Percentiles rank a stretch among this genome's conserved stretches.
Conservation (phyloP, 495 filamentous ascomycete species). For the Astrocystis sublimbata region DNA sequence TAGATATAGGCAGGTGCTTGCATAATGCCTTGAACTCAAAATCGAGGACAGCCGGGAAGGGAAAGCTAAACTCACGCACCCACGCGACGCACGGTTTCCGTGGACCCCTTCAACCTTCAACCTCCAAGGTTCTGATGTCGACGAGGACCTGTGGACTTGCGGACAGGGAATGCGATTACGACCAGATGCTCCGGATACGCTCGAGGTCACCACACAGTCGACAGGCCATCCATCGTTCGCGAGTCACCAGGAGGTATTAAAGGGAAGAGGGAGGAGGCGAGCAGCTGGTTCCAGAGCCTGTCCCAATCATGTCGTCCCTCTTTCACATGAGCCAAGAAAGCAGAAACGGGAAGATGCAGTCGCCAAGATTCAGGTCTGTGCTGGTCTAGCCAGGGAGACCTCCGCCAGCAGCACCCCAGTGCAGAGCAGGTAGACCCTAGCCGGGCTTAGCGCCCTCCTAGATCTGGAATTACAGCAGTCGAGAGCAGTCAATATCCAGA, state of each 20-base stretch:
- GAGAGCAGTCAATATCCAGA: too few species aligned
- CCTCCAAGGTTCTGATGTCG: too few species aligned
- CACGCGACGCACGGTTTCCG: too few species aligned
- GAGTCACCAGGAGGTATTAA: background rate
- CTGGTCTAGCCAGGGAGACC: background rate
- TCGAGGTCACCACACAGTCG: background rate
- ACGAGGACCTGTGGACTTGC: too few species aligned
- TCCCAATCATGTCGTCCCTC: background rate
- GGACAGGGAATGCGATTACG: slow-evolving; percentile 5
- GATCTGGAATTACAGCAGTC: slow-evolving; percentile 7
- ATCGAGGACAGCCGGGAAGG: too few species aligned
- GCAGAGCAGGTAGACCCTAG: background rate
- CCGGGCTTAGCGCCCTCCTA: background rate
- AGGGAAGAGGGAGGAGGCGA: background rate
- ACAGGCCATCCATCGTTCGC: background rate
- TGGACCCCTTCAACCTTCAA: too few species aligned
- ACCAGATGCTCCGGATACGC: background rate
- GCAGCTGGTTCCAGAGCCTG: background rate
- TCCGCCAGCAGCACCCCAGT: background rate
- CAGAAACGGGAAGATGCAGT: slow-evolving; percentile 5
- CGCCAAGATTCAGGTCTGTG: background rate
- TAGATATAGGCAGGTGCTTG: background rate
- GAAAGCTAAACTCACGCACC: too few species aligned
- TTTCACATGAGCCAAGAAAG: background rate
- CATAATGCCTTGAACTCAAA: slow-evolving; percentile 1